phyloP scores from a whole-genome alignment of 192 early-diverging fungal species.

The Chytriomyces confervae region DNA sequence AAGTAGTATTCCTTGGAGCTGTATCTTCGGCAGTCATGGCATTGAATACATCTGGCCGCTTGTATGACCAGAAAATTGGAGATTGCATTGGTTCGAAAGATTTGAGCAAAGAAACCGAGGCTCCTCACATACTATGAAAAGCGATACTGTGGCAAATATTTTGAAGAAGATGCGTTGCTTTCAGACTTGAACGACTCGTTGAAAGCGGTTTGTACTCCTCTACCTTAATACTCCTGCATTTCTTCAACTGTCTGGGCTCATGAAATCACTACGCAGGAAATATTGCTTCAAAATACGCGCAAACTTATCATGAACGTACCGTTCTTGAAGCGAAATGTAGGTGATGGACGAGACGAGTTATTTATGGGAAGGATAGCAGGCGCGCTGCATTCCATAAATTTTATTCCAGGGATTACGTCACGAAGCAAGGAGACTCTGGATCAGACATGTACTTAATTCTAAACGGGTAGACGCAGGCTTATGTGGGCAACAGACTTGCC shows the following conservation, averaged over 20 bases:
- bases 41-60: constrained; percentile 23
- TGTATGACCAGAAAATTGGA: constrained; percentile 41
- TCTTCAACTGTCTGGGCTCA: too few species aligned
- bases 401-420: constrained; percentile 34
- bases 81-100: constrained; percentile 16
- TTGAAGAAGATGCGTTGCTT: constrained; percentile 33
- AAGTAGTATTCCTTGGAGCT: constrained; percentile 26
- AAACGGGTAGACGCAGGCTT: constrained; percentile 26
- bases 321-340: constrained; percentile 26
- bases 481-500: constrained; percentile 30
- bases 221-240: not conserved
- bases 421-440: constrained; percentile 37
- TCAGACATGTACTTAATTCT: constrained; percentile 47
- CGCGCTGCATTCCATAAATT: constrained; percentile 16
- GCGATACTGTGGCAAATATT: constrained; percentile 41
- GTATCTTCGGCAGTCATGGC: constrained; percentile 21
- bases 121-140: constrained; percentile 33
- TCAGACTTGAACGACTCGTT: constrained; percentile 37
- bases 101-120: constrained; percentile 17
- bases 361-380: constrained; percentile 25
- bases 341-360: constrained; percentile 39
- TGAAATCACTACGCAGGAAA: constrained; percentile 33
- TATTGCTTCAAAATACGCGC: constrained; percentile 34
- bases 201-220: constrained; percentile 26
- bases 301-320: constrained; percentile 35